Conservation (phyloP, 257 asterid species). For the Ocimum tenuiflorum region DNA sequence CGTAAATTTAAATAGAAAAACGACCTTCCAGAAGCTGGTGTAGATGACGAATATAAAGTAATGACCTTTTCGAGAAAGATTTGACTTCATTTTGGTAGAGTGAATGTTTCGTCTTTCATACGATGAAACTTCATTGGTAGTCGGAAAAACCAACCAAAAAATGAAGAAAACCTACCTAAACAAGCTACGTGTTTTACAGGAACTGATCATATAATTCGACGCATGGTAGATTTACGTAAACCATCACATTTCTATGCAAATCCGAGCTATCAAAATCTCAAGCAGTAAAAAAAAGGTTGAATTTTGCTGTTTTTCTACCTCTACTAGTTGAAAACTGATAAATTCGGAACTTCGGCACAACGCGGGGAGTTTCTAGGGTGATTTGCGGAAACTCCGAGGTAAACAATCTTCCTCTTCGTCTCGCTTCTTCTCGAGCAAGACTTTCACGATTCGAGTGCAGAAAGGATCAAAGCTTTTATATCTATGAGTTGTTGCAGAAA, state of each 20-base stretch:
- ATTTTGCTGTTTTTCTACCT: slow-evolving; percentile 2
- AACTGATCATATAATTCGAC: slow-evolving; percentile 23
- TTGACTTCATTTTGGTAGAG: slow-evolving; percentile 15
- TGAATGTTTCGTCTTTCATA: too few species aligned
- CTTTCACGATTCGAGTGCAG: slow-evolving; percentile 8
- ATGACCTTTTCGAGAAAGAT: not conserved
- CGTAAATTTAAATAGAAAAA: not conserved
- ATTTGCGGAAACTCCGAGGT: slow-evolving; percentile 8
- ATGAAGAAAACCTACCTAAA: not conserved
- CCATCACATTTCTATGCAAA: not conserved
- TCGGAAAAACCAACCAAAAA: not conserved
- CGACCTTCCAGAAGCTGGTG: not conserved
- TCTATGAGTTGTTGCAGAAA: slow-evolving; percentile 1
- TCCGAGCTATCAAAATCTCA: slow-evolving; percentile 5
- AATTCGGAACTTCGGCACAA: not conserved
- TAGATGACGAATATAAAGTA: too few species aligned
- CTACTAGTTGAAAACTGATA: not conserved
- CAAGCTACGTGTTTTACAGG: slow-evolving; percentile 4
- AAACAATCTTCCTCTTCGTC: slow-evolving; percentile 9
- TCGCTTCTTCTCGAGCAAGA: not conserved
- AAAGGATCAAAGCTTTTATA: not conserved
- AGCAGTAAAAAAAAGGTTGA: slow-evolving; percentile 2
- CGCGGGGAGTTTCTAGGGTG: slow-evolving; percentile 1
- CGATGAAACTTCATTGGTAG: not conserved
- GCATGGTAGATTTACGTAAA: not conserved